Percentiles rank a stretch among this genome's conserved stretches.
Conservation (phyloP, 2,329 filamentous ascomycete species). For the Talaromyces rugulosus region DNA sequence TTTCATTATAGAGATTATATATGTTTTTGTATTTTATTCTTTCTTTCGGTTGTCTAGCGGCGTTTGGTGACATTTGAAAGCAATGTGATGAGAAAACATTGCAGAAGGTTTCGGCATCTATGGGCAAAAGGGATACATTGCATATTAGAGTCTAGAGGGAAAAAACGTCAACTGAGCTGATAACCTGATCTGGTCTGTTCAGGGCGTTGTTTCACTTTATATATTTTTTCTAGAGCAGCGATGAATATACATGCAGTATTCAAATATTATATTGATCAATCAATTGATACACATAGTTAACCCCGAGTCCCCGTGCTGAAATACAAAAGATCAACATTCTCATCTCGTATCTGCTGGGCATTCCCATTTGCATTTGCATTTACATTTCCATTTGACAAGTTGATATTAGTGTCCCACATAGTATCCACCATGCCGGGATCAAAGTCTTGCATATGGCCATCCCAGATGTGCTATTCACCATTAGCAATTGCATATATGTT, state of each 20-base stretch:
- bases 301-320: background rate
- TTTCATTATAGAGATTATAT: background rate
- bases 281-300: background rate
- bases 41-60: background rate
- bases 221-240: too few relatives aligned
- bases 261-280: too few relatives aligned
- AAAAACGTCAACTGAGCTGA: background rate
- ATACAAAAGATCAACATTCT: background rate
- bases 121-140: background rate
- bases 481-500: background rate
- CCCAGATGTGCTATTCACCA: conserved; percentile 20
- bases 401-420: conserved; percentile 2
- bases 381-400: background rate
- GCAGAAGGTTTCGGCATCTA: background rate
- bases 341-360: background rate
- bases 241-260: too few relatives aligned
- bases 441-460: conserved; percentile 19
- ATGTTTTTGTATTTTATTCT: background rate
- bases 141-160: background rate
- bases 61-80: background rate
- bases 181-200: background rate
- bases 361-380: background rate
- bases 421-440: conserved; percentile 7
- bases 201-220: too few relatives aligned
- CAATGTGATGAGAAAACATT: background rate